Evolutionary conservation across 768 basidiomycete species (phyloP).

Genomic region (Filobasidium floriforme): DNA sequence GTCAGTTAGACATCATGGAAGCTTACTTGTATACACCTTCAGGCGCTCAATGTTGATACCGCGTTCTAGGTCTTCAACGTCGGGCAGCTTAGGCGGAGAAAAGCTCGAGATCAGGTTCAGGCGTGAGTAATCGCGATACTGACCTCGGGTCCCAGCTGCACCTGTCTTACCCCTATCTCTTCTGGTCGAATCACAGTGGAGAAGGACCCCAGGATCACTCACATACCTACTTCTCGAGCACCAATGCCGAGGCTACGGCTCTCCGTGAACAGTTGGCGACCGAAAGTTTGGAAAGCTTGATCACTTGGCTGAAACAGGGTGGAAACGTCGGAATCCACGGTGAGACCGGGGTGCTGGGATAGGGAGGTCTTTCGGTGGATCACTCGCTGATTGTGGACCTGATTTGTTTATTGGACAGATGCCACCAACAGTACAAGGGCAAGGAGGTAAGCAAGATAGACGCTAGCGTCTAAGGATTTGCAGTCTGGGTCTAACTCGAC

Average conservation of each 20-base stretch:
- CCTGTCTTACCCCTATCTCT: background rate
- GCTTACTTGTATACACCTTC: background rate
- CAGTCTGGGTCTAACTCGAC: too few species aligned
- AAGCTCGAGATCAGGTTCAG: constrained; percentile 52
- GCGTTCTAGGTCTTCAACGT: constrained; percentile 86
- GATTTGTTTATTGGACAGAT: constrained; percentile 51
- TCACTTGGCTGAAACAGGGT: constrained; percentile 83
- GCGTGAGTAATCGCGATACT: constrained; percentile 8
- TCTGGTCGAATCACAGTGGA: constrained; percentile 49
- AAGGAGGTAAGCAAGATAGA: constrained; percentile 64
- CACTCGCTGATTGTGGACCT: background rate
- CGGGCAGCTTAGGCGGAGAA: constrained; percentile 79
- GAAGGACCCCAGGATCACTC: constrained; percentile 87
- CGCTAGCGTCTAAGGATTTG: too few species aligned
- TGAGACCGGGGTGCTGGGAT: constrained; percentile 40
- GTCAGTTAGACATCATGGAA: constrained; percentile 44
- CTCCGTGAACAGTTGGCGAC: constrained; percentile 74
- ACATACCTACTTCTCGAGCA: constrained; percentile 78
- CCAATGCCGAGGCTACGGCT: constrained; percentile 67
- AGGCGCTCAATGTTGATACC: background rate
- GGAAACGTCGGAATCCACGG: constrained; percentile 98
- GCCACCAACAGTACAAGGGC: constrained; percentile 84
- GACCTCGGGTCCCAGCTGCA: background rate
- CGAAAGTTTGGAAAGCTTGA: constrained; percentile 89
- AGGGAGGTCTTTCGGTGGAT: background rate